These are phyloP conservation scores for Neurospora discreta DNA, from an alignment of 495 filamentous ascomycete genomes.

Conservation along the genomic window DNA sequence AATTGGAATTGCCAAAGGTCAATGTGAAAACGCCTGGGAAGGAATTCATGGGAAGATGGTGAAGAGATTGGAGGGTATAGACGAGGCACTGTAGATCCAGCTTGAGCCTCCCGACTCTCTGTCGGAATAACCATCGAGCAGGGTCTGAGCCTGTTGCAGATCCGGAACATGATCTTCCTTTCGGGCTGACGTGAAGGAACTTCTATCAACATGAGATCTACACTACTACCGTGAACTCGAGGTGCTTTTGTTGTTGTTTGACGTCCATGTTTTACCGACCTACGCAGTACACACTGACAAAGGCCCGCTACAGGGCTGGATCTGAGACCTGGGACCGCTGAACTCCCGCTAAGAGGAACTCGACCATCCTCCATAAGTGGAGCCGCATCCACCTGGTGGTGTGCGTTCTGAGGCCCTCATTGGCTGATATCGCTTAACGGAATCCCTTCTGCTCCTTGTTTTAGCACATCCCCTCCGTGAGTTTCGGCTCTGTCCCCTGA, in stretches of 20 bases:
- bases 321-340: not conserved
- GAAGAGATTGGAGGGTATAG: conserved; percentile 17
- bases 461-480: not conserved
- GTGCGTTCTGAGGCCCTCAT: not conserved
- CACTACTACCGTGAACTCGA: not conserved
- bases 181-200: not conserved
- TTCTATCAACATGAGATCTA: not conserved
- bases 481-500: not conserved
- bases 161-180: not conserved
- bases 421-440: not conserved
- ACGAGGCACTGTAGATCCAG: not conserved
- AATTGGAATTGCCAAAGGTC: conserved; percentile 28
- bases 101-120: not conserved
- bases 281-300: not conserved
- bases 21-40: conserved; percentile 31
- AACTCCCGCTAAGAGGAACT: not conserved
- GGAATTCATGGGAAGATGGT: conserved; percentile 33
- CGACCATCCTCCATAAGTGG: not conserved
- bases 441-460: not conserved
- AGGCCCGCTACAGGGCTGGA: not conserved
- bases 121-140: not conserved
- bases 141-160: not conserved
- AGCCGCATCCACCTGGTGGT: not conserved
- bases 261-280: not conserved
- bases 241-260: not conserved